Conservation (phyloP, 2,329 filamentous ascomycete species). For the Beauveria sp. region DNA sequence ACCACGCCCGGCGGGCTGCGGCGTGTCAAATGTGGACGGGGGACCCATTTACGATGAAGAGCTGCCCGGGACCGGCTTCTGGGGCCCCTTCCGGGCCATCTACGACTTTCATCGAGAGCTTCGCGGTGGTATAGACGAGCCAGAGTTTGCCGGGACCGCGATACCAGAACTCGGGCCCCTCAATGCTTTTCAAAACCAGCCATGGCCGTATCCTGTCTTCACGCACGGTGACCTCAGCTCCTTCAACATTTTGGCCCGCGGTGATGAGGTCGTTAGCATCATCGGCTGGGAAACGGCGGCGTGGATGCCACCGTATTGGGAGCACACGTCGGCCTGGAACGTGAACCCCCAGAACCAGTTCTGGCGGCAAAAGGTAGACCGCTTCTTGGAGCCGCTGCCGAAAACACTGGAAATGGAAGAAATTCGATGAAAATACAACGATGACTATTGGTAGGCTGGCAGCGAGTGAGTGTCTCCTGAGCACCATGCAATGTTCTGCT, state of each 20-base stretch:
- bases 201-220: slow-evolving; percentile 22
- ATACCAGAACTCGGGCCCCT: slow-evolving; percentile 11
- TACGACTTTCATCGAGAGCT: not conserved
- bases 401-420: slow-evolving; percentile 3
- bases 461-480: not conserved
- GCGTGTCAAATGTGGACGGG: not conserved
- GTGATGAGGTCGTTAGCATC: slow-evolving; percentile 21
- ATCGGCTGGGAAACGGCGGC: slow-evolving; percentile 21
- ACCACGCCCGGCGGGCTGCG: not conserved
- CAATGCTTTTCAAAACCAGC: slow-evolving; percentile 12
- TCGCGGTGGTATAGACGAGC: not conserved
- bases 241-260: slow-evolving; percentile 21
- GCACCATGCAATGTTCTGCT: not conserved
- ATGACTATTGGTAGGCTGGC: not conserved
- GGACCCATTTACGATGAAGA: not conserved
- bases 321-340: slow-evolving; percentile 16
- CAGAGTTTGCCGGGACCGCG: not conserved
- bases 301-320: slow-evolving; percentile 21
- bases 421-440: not conserved
- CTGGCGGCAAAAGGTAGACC: slow-evolving; percentile 15
- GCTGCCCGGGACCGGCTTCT: not conserved
- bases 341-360: slow-evolving; percentile 16
- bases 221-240: slow-evolving; percentile 32
- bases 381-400: not conserved
- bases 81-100: not conserved